Evolutionary conservation across 23 red algal species (phyloP).

Genomic region (Gracilaria domingensis): DNA sequence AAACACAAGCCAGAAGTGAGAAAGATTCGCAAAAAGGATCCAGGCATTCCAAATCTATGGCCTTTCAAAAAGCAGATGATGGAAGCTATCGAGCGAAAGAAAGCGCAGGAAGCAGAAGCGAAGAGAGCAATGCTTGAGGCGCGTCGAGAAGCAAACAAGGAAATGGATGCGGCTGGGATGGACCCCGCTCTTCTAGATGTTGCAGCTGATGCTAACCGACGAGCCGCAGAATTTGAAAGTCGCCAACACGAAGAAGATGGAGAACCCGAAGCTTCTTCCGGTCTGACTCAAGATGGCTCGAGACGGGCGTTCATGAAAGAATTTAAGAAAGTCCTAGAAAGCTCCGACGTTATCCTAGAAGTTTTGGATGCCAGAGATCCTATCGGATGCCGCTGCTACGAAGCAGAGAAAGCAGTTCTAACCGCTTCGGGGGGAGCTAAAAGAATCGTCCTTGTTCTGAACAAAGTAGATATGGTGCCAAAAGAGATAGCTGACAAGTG

Average conservation of each 20-base stretch:
- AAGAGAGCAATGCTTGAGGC: slow-evolving; percentile 28
- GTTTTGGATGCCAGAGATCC: slow-evolving; percentile 98
- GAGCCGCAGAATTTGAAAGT: slow-evolving; percentile 43
- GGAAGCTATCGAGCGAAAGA: slow-evolving; percentile 72
- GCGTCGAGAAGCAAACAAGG: slow-evolving; percentile 32
- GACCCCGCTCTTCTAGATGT: slow-evolving; percentile 50
- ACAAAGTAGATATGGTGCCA: slow-evolving; percentile 98
- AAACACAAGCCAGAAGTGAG: slow-evolving; percentile 56
- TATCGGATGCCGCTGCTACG: slow-evolving; percentile 81
- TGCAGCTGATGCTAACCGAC: slow-evolving; percentile 52
- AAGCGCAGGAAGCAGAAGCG: slow-evolving; percentile 62
- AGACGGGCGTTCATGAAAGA: slow-evolving; percentile 84
- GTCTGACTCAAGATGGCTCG: slow-evolving; percentile 28
- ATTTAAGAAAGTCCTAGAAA: slow-evolving; percentile 86
- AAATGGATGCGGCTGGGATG: slow-evolving; percentile 20
- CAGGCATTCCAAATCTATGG: slow-evolving; percentile 88
- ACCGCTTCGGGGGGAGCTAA: slow-evolving; percentile 77
- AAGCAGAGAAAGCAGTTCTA: slow-evolving; percentile 83
- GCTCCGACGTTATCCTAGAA: slow-evolving; percentile 88
- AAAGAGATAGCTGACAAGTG: slow-evolving; percentile 78
- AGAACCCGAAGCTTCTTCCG: neutral
- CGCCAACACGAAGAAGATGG: slow-evolving; percentile 1
- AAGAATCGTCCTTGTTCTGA: slow-evolving; percentile 90
- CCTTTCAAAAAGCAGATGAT: slow-evolving; percentile 96
- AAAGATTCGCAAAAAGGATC: slow-evolving; percentile 72